Conservation (phyloP, 2,329 filamentous ascomycete genomes). For the Penicillium paneum region DNA sequence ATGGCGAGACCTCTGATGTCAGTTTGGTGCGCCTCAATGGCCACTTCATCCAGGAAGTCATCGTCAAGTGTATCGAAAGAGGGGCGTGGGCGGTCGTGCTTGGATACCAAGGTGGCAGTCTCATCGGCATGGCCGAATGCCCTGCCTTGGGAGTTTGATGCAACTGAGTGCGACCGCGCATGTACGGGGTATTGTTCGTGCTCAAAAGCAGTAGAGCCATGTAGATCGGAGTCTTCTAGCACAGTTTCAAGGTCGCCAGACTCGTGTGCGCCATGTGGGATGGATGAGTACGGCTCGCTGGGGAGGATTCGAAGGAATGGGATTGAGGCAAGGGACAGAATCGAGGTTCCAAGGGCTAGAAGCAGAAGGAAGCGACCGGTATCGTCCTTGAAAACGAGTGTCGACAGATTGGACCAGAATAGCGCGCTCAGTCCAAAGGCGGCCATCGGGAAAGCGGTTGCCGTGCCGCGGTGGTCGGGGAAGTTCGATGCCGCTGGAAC, state of each 20-base stretch:
- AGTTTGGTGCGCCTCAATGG: conserved; percentile 72
- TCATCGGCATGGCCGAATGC: conserved; percentile 57
- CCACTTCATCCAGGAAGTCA: conserved; percentile 56
- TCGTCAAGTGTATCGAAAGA: conserved; percentile 52
- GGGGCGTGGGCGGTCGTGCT: conserved; percentile 48
- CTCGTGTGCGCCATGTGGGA: conserved; percentile 34
- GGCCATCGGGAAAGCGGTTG: conserved; percentile 87
- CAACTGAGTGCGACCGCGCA: conserved; percentile 30
- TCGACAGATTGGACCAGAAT: conserved; percentile 83
- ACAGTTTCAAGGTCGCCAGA: conserved; percentile 29
- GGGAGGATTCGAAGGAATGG: conserved; percentile 78
- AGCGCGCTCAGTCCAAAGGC: conserved; percentile 94
- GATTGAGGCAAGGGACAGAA: conserved; percentile 71
- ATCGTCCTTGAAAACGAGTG: conserved; percentile 75
- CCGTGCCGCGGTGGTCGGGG: conserved; percentile 85
- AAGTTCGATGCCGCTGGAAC: conserved; percentile 77
- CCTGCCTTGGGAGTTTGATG: conserved; percentile 25
- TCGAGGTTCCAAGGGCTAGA: conserved; percentile 73
- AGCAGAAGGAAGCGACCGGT: conserved; percentile 78
- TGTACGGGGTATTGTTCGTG: conserved; percentile 24
- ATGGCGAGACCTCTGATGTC: conserved; percentile 85
- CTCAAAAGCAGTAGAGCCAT: conserved; percentile 32
- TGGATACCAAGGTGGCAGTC: conserved; percentile 76
- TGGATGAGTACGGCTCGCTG: conserved; percentile 43
- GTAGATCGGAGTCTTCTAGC: conserved; percentile 38